Percentiles rank a stretch among this genome's conserved stretches.
Conservation (phyloP, 2,329 filamentous ascomycete genomes). For the Elsinoe australis region DNA sequence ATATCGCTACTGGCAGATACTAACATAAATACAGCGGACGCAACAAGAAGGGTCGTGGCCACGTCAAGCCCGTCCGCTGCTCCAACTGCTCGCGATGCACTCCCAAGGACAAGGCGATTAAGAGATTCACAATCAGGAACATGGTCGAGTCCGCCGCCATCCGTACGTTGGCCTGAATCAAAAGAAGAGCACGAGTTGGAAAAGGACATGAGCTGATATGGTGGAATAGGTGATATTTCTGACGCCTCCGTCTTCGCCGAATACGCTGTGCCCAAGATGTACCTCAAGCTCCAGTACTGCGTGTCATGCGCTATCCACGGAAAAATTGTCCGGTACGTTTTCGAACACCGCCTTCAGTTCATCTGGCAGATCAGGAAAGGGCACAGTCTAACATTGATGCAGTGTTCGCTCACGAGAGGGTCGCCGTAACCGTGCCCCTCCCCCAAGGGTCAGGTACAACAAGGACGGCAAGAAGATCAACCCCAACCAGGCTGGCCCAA, state of each 20-base stretch:
- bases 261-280: slow-evolving; percentile 99
- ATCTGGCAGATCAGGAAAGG: slow-evolving; percentile 8
- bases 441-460: slow-evolving; percentile 97
- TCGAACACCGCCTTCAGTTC: background rate
- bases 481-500: slow-evolving; percentile 70
- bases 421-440: slow-evolving; percentile 97
- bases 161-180: slow-evolving; percentile 60
- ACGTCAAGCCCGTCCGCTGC: slow-evolving; percentile 98
- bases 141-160: slow-evolving; percentile 99
- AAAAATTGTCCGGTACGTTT: slow-evolving; percentile 99
- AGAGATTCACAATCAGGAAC: slow-evolving; percentile 99
- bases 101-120: slow-evolving; percentile 99
- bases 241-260: slow-evolving; percentile 98
- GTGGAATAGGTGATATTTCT: slow-evolving; percentile 86
- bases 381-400: slow-evolving; percentile 22
- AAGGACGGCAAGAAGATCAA: slow-evolving; percentile 99
- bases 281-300: slow-evolving; percentile 99
- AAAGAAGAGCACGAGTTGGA: background rate
- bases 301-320: slow-evolving; percentile 99
- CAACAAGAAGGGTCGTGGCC: slow-evolving; percentile 99
- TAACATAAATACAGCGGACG: slow-evolving; percentile 62
- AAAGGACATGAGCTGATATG: slow-evolving; percentile 7
- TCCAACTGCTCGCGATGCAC: slow-evolving; percentile 76
- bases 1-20: slow-evolving; percentile 20
- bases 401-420: slow-evolving; percentile 96